A percentile compares a stretch with the other conserved stretches of the same genome.
phyloP scores from a whole-genome alignment of 257 asterid genomes.

The Osmanthus fragrans region DNA sequence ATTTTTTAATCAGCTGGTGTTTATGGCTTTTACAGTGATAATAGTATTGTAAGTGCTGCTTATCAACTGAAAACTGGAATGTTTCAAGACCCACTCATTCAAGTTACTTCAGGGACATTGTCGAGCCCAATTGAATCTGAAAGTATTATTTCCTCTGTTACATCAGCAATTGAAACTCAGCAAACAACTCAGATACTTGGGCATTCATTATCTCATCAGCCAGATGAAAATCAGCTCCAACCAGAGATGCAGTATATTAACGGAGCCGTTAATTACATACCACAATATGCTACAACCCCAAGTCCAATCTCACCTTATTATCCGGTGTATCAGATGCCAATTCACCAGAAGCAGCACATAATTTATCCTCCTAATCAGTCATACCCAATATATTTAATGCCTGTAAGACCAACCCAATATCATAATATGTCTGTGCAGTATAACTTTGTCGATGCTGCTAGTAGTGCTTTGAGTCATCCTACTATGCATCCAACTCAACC shows the following conservation, averaged over 20 bases:
- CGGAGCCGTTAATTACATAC: constrained; percentile 51
- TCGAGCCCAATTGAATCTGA: constrained; percentile 35
- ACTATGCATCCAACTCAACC: constrained; percentile 54
- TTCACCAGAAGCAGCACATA: constrained; percentile 45
- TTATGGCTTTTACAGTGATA: constrained; percentile 53
- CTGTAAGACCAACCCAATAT: constrained; percentile 51
- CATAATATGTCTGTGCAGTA: constrained; percentile 47
- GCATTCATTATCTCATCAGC: constrained; percentile 48
- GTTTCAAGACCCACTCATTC: constrained; percentile 52
- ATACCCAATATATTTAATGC: constrained; percentile 62
- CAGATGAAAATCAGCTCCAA: constrained; percentile 51
- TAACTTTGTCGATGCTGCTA: constrained; percentile 33
- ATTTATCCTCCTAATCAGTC: constrained; percentile 53
- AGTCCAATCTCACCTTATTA: constrained; percentile 56
- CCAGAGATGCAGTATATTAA: constrained; percentile 56
- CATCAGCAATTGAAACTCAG: constrained; percentile 34
- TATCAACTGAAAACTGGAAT: constrained; percentile 37
- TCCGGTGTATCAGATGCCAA: constrained; percentile 69
- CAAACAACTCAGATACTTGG: constrained; percentile 45
- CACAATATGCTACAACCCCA: constrained; percentile 49
- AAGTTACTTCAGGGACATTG: constrained; percentile 48
- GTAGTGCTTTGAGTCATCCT: constrained; percentile 36
- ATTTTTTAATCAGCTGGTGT: background rate
- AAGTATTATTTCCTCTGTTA: constrained; percentile 35
- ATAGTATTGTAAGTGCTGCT: constrained; percentile 46